phyloP scores from a whole-genome alignment of 805 yeast species.

The Dipodascopsis uninucleata region DNA sequence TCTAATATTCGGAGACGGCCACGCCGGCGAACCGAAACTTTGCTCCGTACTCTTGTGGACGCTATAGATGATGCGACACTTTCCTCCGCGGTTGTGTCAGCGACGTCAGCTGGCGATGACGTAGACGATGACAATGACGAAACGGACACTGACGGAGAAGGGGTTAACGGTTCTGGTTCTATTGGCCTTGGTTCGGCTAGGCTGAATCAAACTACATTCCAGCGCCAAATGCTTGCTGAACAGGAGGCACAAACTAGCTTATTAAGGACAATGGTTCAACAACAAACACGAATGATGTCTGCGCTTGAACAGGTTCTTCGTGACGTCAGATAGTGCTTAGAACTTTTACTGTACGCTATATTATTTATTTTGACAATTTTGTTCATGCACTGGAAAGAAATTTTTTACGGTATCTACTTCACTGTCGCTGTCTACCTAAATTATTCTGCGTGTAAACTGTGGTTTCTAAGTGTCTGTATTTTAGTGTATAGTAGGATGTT shows the following conservation, averaged over 20 bases:
- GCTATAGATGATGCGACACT: slow-evolving; percentile 3
- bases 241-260: slow-evolving; percentile 22
- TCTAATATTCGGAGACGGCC: neutral
- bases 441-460: too few species aligned
- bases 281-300: slow-evolving; percentile 21
- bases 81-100: too few species aligned
- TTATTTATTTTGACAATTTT: too few species aligned
- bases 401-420: too few species aligned
- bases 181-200: neutral
- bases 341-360: too few species aligned
- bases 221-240: slow-evolving; percentile 19
- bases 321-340: too few species aligned
- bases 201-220: slow-evolving; percentile 4
- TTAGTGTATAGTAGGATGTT: too few species aligned
- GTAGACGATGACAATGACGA: slow-evolving; percentile 2
- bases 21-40: slow-evolving; percentile 3
- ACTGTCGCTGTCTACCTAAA: too few species aligned
- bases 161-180: too few species aligned
- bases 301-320: slow-evolving; percentile 20
- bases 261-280: slow-evolving; percentile 16
- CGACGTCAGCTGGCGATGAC: too few species aligned
- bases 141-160: neutral
- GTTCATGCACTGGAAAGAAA: too few species aligned
- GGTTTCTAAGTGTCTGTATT: too few species aligned
- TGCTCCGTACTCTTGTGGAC: slow-evolving; percentile 4